Evolutionary conservation across 2,329 filamentous ascomycete genomes (phyloP), one percentile per base, ranked within the genome.

Genomic region (Colletotrichum neosansevieriae): DNA sequence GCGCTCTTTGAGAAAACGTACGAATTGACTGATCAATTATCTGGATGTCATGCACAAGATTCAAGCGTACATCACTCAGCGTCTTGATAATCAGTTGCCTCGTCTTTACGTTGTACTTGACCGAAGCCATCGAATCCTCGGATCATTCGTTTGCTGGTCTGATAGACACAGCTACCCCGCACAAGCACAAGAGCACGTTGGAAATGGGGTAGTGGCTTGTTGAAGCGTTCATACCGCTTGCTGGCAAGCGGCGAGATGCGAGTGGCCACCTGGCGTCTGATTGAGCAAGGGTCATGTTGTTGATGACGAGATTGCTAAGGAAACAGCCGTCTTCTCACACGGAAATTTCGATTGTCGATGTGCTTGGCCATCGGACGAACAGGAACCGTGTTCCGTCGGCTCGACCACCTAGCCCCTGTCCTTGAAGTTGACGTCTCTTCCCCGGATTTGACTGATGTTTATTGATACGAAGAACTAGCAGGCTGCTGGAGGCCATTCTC

Each of bases 351-450:
- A 19, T 40, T 15, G 50, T 6, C 34, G 6, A 29, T n/a, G 11
- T 40, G 24, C 21, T 17, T 36, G 15, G 21, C 49, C 10, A 17
- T 47, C 59, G 53, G 53, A 17, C 42, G 53, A 51, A 29, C 45
- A 67, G 38, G 53, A n/a, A 9, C 12, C 29, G 45, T 19, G 21
- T 58, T 19, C 64, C 60, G 59, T 64, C 64, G 38, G 64, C 12
- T 58, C 51, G 60, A 47, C 9, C 38, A 47, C 29, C n/a, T 49
- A 21, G 42, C 29, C 29, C 29, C 29, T 17, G 42, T 45, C 15
- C 29, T 29, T 29, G 29, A 45, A n/a, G 13, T n/a, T 45, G 15
- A 45, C 15, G 6, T 59, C 42, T n/a, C 29, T 38, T 13, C 44
- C 12, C 6, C 29, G 29, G 2, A 29, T 29, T 29, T 29, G 29